A percentile compares a stretch with the other conserved stretches of the same genome.
These are phyloP conservation scores for Martiniozyma asiatica DNA, from an alignment of 1,139 yeast genomes.

Conservation along the genomic window DNA sequence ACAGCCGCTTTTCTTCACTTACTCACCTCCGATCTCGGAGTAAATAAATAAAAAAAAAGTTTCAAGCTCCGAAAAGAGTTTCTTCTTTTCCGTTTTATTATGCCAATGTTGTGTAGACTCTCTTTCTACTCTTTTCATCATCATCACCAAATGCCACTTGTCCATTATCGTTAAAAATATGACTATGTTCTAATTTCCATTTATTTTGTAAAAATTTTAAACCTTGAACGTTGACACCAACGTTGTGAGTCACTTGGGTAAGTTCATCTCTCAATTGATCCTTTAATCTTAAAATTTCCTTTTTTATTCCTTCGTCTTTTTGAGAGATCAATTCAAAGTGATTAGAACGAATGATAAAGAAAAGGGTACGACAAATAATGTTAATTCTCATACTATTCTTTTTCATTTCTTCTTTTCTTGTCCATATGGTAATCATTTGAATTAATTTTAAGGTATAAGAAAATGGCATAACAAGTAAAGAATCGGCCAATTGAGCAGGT, in stretches of 20 bases:
- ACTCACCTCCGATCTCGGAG: constrained; percentile 4
- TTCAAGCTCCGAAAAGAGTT: background rate
- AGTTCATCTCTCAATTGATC: constrained; percentile 44
- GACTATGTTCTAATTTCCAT: constrained; percentile 68
- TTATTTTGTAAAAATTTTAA: constrained; percentile 29
- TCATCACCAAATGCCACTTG: constrained; percentile 29
- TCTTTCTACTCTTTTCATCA: constrained; percentile 42
- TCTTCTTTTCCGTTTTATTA: constrained; percentile 14
- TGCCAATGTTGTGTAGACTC: constrained; percentile 39
- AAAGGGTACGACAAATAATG: constrained; percentile 60
- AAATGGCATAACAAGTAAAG: constrained; percentile 80
- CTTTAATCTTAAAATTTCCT: constrained; percentile 48
- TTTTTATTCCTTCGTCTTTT: constrained; percentile 48
- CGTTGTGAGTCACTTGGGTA: constrained; percentile 37
- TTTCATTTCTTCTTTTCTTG: constrained; percentile 34
- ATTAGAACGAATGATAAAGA: constrained; percentile 60
- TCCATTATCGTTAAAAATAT: constrained; percentile 61
- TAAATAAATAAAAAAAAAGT: background rate
- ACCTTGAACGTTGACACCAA: constrained; percentile 56
- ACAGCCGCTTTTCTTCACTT: no score
- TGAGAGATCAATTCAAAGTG: constrained; percentile 64
- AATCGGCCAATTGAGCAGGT: constrained; percentile 85
- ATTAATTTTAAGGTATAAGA: constrained; percentile 66
- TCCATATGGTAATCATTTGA: constrained; percentile 67
- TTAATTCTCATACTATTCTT: constrained; percentile 40